Percentiles rank a stretch among this genome's conserved stretches.
Conservation (phyloP, 1,284 basidiomycete genomes). For the Sporisorium scitamineum region DNA sequence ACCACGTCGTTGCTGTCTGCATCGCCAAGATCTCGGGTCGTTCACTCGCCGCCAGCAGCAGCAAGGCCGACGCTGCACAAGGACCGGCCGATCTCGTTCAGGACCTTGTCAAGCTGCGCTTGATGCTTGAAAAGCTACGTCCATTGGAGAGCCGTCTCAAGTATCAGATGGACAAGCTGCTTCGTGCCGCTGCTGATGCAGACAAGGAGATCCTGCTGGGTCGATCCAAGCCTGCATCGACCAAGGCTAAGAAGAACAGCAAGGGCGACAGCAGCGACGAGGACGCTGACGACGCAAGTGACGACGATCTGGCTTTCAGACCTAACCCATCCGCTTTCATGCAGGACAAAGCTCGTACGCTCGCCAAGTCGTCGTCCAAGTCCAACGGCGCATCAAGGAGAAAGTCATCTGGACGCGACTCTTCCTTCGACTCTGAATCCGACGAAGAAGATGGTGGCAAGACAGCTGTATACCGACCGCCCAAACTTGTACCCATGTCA, state of each 20-base stretch:
- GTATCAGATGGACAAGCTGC: conserved; percentile 91
- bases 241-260: conserved; percentile 14
- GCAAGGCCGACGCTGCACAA: background rate
- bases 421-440: conserved; percentile 59
- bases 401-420: conserved; percentile 50
- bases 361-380: conserved; percentile 14
- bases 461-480: conserved; percentile 82
- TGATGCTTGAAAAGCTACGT: conserved; percentile 71
- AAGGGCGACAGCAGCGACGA: conserved; percentile 72
- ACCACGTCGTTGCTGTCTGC: conserved; percentile 78
- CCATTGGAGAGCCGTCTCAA: conserved; percentile 84
- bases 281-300: conserved; percentile 73
- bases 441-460: conserved; percentile 33
- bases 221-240: conserved; percentile 17
- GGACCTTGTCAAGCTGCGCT: conserved; percentile 54
- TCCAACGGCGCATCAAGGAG: conserved; percentile 62
- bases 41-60: conserved; percentile 33
- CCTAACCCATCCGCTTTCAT: conserved; percentile 77
- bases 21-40: conserved; percentile 53
- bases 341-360: conserved; percentile 43
- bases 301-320: conserved; percentile 85
- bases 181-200: conserved; percentile 54
- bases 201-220: conserved; percentile 43
- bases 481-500: conserved; percentile 89
- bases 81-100: conserved; percentile 45